Evolutionary conservation across 257 asterid species (phyloP), one percentile per base, ranked within the genome.

Genomic region (Fraxinus anomala): DNA sequence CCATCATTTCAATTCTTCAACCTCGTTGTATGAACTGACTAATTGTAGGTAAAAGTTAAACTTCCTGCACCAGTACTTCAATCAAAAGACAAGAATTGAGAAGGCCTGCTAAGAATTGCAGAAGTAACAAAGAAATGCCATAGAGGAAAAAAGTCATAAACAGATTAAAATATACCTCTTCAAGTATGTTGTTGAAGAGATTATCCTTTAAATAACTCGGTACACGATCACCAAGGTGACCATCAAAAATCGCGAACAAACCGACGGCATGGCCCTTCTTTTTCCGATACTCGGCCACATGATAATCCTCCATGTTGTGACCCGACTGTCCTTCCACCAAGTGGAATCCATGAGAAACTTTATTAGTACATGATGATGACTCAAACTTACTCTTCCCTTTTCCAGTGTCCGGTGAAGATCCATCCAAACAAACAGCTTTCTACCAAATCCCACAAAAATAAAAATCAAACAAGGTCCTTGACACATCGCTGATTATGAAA

Each of bases 251-350:
- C 1, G 87, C 87, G 28, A 83, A 83, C 80, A 83, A 69, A 8
- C 87, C 84, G 10, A 83, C 84, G 12, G 69, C 83, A 70, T 89
- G 96, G 6, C 84, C 94, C 79, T 82, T 84, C 80, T 13, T 82
- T 79, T 87, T 88, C 51, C 83, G 81, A 78, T 92, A 92, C 75
- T 92, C 96, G 0, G 96, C 97, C 23, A 92, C 92, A 72, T 92
- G 96, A 59, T 89, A 92, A 70, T 90, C 97, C 79, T 92, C 97
- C 97, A 92, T 92, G 78, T 89, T 90, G 80, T 92, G 96, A 6
- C 97, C 97, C 10, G 97, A 84, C 69, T 90, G 85, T 1, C 97
- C 97, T 84, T 90, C 88, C 56, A 92, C 94, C 86, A 92, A 89
- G 78, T 88, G 84, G 79, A 88, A 90, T 54, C 97, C 97, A 73